Evolutionary conservation across 495 filamentous ascomycete species (phyloP).

Genomic region (Bombardia bombarda): DNA sequence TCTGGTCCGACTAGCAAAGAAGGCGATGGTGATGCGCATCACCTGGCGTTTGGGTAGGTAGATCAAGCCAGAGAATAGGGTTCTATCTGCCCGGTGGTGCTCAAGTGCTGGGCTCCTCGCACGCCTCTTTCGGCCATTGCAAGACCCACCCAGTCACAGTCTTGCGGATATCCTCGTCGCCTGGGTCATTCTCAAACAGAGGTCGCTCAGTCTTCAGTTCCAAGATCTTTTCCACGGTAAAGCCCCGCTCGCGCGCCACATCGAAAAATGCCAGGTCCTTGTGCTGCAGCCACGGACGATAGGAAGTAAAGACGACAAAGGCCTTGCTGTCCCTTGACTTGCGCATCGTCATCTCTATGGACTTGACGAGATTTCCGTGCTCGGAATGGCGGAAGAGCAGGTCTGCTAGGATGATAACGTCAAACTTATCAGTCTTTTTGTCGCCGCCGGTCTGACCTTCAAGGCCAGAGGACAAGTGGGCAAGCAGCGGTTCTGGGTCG

Average conservation of each 20-base stretch:
- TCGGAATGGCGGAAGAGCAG: constrained; percentile 84
- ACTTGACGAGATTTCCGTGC: constrained; percentile 66
- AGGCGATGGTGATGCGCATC: too few relatives aligned
- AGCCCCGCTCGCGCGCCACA: constrained; percentile 55
- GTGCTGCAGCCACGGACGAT: constrained; percentile 80
- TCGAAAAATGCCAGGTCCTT: constrained; percentile 85
- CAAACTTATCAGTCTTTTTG: constrained; percentile 45
- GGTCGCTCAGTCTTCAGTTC: constrained; percentile 75
- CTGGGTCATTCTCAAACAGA: constrained; percentile 82
- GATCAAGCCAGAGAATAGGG: too few relatives aligned
- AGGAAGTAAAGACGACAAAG: constrained; percentile 86
- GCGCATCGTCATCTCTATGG: constrained; percentile 55
- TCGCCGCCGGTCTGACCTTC: constrained; percentile 2
- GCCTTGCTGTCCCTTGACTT: constrained; percentile 49
- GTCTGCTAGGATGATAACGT: constrained; percentile 78
- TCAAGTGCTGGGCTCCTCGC: not conserved
- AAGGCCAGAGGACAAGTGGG: constrained; percentile 39
- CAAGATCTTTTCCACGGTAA: constrained; percentile 66
- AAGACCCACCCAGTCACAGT: constrained; percentile 79
- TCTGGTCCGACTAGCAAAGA: too few relatives aligned
- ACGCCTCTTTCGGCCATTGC: constrained; percentile 32
- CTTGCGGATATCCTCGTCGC: constrained; percentile 65
- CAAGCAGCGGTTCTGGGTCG: constrained; percentile 41
- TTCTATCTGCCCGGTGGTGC: too few relatives aligned
- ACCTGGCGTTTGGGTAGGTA: too few relatives aligned